Evolutionary conservation across 2,329 filamentous ascomycete species (phyloP).

Genomic region (Amylocarpus encephaloides): DNA sequence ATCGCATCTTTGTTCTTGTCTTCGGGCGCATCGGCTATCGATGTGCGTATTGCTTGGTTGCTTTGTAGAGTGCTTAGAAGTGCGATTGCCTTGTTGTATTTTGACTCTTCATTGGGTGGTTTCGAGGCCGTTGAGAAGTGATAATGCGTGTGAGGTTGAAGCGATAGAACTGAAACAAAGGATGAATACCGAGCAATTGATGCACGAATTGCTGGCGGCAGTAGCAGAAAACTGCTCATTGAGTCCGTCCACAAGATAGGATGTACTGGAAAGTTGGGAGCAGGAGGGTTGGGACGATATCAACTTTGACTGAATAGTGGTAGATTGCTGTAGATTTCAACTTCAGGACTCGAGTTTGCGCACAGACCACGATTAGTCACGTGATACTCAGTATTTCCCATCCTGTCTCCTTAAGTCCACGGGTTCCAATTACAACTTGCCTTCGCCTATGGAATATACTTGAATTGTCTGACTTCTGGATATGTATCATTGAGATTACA

Average conservation of each 20-base stretch:
- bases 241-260: background rate
- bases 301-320: too few species aligned
- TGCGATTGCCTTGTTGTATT: slow-evolving; percentile 19
- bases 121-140: background rate
- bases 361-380: too few species aligned
- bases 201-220: too few species aligned
- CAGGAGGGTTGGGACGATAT: too few species aligned
- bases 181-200: background rate
- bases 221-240: too few species aligned
- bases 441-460: slow-evolving; percentile 44
- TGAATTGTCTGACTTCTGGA: slow-evolving; percentile 11
- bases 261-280: background rate
- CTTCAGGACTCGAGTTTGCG: too few species aligned
- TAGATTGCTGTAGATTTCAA: too few species aligned
- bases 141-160: background rate
- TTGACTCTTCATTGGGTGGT: background rate
- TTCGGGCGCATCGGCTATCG: slow-evolving; percentile 13
- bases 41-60: slow-evolving; percentile 21
- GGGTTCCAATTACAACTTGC: slow-evolving; percentile 9
- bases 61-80: slow-evolving; percentile 26
- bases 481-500: slow-evolving; percentile 10
- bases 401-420: too few species aligned
- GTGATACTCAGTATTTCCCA: too few species aligned
- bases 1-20: slow-evolving; percentile 27
- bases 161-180: background rate